Evolutionary conservation across 176 grass and related monocot species (phyloP).

Genomic region (Saccharum officinarum): DNA sequence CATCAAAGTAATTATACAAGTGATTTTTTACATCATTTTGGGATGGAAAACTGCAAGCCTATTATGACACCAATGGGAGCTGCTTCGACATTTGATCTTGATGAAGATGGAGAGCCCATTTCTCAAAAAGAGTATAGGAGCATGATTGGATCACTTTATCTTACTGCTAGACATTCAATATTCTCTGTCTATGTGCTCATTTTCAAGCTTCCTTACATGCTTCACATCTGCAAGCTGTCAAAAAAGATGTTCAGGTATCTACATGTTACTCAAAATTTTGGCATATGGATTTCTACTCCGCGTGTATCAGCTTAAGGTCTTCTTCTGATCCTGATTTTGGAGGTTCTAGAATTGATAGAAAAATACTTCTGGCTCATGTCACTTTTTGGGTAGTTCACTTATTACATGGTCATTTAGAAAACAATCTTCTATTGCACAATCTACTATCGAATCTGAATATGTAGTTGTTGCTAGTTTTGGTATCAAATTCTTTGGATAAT

Average conservation of each 20-base stretch:
- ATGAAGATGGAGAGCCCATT: background rate
- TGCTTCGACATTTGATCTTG: background rate
- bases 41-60: background rate
- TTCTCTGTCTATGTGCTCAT: background rate
- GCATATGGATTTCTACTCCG: background rate
- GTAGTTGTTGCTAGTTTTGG: background rate
- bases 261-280: background rate
- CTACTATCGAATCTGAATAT: background rate
- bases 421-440: background rate
- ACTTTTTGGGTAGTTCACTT: background rate
- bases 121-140: background rate
- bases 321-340: background rate
- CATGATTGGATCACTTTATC: conserved; percentile 1
- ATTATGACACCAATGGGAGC: background rate
- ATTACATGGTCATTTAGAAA: background rate
- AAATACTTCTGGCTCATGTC: background rate
- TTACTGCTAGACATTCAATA: background rate
- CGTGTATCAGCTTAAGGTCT: background rate
- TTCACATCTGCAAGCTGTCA: background rate
- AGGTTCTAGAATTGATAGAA: background rate
- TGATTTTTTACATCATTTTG: background rate
- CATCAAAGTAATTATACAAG: background rate
- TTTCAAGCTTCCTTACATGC: conserved; percentile 11
- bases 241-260: background rate
- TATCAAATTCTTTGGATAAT: background rate